phyloP scores from a whole-genome alignment of 2,329 filamentous ascomycete genomes.

The Diplodia mutila region DNA sequence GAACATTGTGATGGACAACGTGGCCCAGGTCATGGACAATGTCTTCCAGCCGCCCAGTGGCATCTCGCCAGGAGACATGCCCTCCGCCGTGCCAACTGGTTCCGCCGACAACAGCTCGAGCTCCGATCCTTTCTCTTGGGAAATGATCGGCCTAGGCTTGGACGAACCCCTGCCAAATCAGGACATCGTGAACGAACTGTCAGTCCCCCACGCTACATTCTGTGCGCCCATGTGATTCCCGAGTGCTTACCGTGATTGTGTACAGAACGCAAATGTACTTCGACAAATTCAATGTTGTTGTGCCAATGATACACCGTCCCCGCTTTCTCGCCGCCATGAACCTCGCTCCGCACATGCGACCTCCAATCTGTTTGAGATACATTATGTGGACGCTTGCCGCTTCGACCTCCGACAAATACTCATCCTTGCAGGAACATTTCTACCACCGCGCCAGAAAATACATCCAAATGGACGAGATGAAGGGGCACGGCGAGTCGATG shows the following conservation, averaged over 20 bases:
- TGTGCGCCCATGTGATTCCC: neutral
- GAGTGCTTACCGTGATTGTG: neutral
- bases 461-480: slow-evolving; percentile 85
- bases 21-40: slow-evolving; percentile 7
- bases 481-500: slow-evolving; percentile 86
- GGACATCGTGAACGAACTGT: slow-evolving; percentile 85
- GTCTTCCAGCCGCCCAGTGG: neutral
- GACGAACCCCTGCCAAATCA: slow-evolving; percentile 79
- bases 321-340: slow-evolving; percentile 89
- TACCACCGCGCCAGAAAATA: slow-evolving; percentile 91
- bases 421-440: slow-evolving; percentile 80
- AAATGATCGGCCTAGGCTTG: slow-evolving; percentile 79
- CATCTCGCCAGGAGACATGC: neutral
- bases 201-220: slow-evolving; percentile 36
- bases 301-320: slow-evolving; percentile 87
- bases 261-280: slow-evolving; percentile 82
- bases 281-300: slow-evolving; percentile 81
- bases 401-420: slow-evolving; percentile 79
- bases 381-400: slow-evolving; percentile 97
- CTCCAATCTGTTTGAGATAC: slow-evolving; percentile 86
- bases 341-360: slow-evolving; percentile 81
- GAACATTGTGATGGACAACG: slow-evolving; percentile 9
- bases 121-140: slow-evolving; percentile 67
- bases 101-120: neutral
- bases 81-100: neutral